Evolutionary conservation across 345 rosid species (phyloP).

Genomic region (Syzygium aqueum): DNA sequence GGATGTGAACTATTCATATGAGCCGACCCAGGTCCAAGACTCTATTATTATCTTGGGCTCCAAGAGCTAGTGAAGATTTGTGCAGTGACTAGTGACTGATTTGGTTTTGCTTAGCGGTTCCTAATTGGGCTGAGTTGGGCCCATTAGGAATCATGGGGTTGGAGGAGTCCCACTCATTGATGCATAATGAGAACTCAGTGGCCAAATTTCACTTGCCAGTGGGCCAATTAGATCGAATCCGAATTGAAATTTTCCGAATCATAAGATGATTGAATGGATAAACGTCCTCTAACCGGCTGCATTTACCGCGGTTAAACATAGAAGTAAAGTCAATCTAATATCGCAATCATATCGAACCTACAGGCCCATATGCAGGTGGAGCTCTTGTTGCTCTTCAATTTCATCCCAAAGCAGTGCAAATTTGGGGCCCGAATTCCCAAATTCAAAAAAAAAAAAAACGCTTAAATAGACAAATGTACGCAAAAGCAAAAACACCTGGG

Average conservation of each 20-base stretch:
- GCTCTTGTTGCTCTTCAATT: background rate
- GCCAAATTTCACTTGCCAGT: background rate
- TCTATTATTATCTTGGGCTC: background rate
- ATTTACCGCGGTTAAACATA: background rate
- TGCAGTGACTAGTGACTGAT: background rate
- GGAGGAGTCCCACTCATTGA: background rate
- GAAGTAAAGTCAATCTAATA: background rate
- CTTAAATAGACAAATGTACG: background rate
- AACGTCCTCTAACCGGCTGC: background rate
- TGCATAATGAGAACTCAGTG: background rate
- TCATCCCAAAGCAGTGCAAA: background rate
- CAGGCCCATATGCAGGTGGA: background rate
- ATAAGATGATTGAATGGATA: background rate
- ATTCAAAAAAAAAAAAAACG: background rate
- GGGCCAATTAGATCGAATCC: background rate
- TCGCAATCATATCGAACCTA: background rate
- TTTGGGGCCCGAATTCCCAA: background rate
- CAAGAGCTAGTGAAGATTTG: background rate
- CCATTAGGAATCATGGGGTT: background rate
- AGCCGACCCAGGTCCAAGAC: background rate
- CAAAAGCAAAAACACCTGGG: background rate
- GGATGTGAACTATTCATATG: background rate
- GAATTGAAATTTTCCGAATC: background rate
- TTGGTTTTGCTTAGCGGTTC: background rate
- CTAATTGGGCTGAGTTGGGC: background rate